These are phyloP conservation scores for Erucastrum elatum DNA, from an alignment of 345 rosid species.

Conservation along the genomic window DNA sequence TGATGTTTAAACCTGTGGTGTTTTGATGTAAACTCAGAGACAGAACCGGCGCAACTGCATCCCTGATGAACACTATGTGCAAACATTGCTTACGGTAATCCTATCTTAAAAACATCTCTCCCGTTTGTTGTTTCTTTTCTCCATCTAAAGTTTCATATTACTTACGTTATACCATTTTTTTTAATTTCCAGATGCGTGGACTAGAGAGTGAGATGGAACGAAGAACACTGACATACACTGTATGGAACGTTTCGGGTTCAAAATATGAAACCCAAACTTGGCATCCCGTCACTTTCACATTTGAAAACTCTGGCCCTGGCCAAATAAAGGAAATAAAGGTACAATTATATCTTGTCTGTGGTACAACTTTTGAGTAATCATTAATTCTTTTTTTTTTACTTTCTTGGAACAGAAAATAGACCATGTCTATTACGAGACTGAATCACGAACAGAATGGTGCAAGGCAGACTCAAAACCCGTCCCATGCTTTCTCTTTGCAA, in stretches of 20 bases:
- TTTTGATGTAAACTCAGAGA: slow-evolving; percentile 42
- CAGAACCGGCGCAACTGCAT: slow-evolving; percentile 71
- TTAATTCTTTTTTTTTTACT: neutral
- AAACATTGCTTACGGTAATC: slow-evolving; percentile 75
- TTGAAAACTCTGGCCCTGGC: slow-evolving; percentile 53
- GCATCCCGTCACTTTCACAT: slow-evolving; percentile 85
- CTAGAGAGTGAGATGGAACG: slow-evolving; percentile 78
- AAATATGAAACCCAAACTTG: slow-evolving; percentile 67
- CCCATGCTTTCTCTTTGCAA: slow-evolving; percentile 81
- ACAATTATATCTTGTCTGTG: neutral
- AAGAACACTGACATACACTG: slow-evolving; percentile 84
- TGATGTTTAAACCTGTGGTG: neutral
- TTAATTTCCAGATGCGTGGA: slow-evolving; percentile 62
- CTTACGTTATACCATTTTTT: neutral
- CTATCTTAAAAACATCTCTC: neutral
- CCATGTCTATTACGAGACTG: slow-evolving; percentile 71
- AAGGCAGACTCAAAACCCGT: slow-evolving; percentile 45
- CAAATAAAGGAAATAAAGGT: slow-evolving; percentile 77
- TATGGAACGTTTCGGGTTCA: slow-evolving; percentile 68
- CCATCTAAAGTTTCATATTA: neutral
- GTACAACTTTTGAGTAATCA: slow-evolving; percentile 4
- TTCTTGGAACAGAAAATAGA: slow-evolving; percentile 48
- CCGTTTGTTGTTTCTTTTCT: slow-evolving; percentile 10
- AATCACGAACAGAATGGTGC: slow-evolving; percentile 89
- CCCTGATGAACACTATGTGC: slow-evolving; percentile 86